A percentile compares a stretch with the other conserved stretches of the same genome.
These are phyloP conservation scores for Heterococcus sp. DNA, from an alignment of 108 stramenopile species.

Conservation along the genomic window DNA sequence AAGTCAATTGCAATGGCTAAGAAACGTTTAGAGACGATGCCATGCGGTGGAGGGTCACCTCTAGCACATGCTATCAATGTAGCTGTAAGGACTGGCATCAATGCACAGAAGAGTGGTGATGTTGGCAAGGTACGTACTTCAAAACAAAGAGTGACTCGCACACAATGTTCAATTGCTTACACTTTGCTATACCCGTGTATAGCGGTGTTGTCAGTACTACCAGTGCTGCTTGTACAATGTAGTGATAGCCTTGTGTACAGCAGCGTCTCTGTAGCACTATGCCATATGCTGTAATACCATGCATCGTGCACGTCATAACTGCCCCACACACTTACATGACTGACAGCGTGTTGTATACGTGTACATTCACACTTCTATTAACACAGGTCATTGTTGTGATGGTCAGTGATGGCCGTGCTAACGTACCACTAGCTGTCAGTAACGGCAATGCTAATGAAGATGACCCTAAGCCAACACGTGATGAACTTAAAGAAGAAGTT, in stretches of 20 bases:
- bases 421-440: slow-evolving; percentile 80
- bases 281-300: too few relatives aligned
- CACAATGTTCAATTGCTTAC: too few relatives aligned
- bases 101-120: slow-evolving; percentile 88
- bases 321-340: too few relatives aligned
- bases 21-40: slow-evolving; percentile 89
- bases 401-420: slow-evolving; percentile 91
- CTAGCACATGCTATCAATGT: slow-evolving; percentile 80
- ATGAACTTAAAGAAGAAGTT: slow-evolving; percentile 88
- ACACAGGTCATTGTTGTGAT: slow-evolving; percentile 77
- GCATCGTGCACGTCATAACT: too few relatives aligned
- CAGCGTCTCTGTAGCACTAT: too few relatives aligned
- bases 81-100: slow-evolving; percentile 82
- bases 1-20: slow-evolving; percentile 87
- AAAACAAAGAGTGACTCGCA: too few relatives aligned
- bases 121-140: slow-evolving; percentile 72
- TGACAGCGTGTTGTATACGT: too few relatives aligned
- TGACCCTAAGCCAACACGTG: slow-evolving; percentile 84
- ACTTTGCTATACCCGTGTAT: too few relatives aligned
- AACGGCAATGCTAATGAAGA: slow-evolving; percentile 77
- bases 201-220: too few relatives aligned
- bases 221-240: too few relatives aligned
- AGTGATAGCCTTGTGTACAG: too few relatives aligned
- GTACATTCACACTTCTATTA: too few relatives aligned
- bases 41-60: slow-evolving; percentile 93